Base-by-base conservation (phyloP, 2,329 filamentous ascomycete genomes). In the Penicillium aurantiogriseum region DNA sequence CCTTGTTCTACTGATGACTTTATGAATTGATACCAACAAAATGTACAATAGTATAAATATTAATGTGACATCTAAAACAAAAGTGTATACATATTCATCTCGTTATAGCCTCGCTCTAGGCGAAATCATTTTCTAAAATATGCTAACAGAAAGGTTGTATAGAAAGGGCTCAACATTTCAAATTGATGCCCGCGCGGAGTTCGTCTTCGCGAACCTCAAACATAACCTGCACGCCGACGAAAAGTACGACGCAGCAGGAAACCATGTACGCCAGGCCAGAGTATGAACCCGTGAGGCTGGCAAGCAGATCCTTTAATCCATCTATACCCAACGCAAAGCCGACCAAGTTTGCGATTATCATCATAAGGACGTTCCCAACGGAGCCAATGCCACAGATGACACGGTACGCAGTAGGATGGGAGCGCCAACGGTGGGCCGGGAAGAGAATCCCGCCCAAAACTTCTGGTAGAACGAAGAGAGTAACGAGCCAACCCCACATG, bases 401-500 rank as follows among this genome's bases (percentile, higher is more conserved):
- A 27, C 94, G 85, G 71, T 96, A 97, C 2, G 83, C 74, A 50
- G 86, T 88, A 2, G 90, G 90, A 0, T 81, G 78, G 23, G 81
- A 77, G 66, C 86, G 85, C 86, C 89, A 97, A 64, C 84, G 86
- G 40, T 81, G 81, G 51, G 82, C 79, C 0, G 93, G 92, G 73
- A 99, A 96, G 0, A 92, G 57, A 39, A 85, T 79, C 0, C 81
- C 80, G 0, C 86, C 91, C 8, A 89, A 77, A 65, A 93, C 85
- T 78, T 99, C 94, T 0, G 94, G 94, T 7, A 97, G 73, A 74
- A 99, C 91, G 76, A 99, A 99, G 25, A 97, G 78, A 0, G 95
- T 92, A 62, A 99, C 86, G 39, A 99, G 82, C 94, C 94, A 99
- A 29, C 94, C 93, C 94, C 94, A 99, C 74, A 96, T 88, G 33